Conservation (phyloP, 257 asterid genomes). For the Solanum etuberosum region DNA sequence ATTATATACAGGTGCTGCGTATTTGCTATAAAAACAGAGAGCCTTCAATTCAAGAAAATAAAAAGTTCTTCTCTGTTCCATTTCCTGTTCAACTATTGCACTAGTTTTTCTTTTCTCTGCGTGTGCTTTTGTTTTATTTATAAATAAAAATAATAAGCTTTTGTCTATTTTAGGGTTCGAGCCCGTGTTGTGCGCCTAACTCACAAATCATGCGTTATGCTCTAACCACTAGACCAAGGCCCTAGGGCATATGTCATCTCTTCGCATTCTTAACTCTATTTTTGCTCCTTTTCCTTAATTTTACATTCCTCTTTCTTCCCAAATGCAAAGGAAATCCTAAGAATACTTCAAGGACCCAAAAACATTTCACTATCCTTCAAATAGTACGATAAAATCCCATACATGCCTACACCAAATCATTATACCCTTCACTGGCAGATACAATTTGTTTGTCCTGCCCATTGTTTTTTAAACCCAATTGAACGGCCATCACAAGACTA, state of each 20-base stretch:
- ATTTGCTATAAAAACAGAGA: too few species aligned
- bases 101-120: too few species aligned
- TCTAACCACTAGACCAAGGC: background rate
- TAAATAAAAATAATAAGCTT: background rate
- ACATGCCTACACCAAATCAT: background rate
- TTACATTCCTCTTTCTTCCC: background rate
- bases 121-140: too few species aligned
- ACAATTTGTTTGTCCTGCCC: background rate
- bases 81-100: too few species aligned
- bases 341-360: background rate
- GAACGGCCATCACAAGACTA: background rate
- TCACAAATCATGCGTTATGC: background rate
- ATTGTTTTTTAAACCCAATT: background rate
- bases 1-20: too few species aligned
- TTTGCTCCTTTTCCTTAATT: background rate
- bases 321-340: background rate
- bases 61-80: too few species aligned
- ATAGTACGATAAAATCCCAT: background rate
- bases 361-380: background rate
- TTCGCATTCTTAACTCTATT: background rate
- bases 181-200: background rate
- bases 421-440: background rate
- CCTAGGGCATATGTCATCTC: background rate
- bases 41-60: too few species aligned
- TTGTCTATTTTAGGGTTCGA: background rate